A percentile compares a stretch with the other conserved stretches of the same genome.
phyloP scores from a whole-genome alignment of 2,329 filamentous ascomycete genomes.

The Alternaria conjuncta region DNA sequence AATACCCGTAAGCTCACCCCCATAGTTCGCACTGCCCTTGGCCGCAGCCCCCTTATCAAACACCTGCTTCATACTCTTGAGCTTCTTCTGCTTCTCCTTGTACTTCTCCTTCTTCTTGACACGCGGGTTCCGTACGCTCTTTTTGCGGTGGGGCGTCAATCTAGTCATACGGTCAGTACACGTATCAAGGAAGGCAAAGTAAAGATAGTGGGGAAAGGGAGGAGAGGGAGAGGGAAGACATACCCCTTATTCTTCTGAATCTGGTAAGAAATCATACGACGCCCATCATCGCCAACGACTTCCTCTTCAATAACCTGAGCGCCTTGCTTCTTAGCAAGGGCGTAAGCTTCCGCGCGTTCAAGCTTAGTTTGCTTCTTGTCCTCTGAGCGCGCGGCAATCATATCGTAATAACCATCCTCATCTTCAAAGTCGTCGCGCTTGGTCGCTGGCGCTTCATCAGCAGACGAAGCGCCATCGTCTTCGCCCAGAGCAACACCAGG shows the following conservation, averaged over 20 bases:
- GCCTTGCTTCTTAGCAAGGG: conserved; percentile 61
- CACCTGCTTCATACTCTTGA: conserved; percentile 81
- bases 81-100: conserved; percentile 96
- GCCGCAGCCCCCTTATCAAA: conserved; percentile 77
- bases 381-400: conserved; percentile 73
- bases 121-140: conserved; percentile 91
- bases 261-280: conserved; percentile 88
- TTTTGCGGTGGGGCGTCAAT: conserved; percentile 84
- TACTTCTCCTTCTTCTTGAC: conserved; percentile 99
- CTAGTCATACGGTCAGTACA: background rate
- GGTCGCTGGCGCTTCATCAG: conserved; percentile 58
- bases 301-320: conserved; percentile 71
- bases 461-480: conserved; percentile 70
- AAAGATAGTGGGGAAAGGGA: too few relatives aligned
- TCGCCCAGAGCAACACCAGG: conserved; percentile 70
- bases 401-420: conserved; percentile 85
- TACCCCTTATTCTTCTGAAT: conserved; percentile 96
- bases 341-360: conserved; percentile 65
- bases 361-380: conserved; percentile 77
- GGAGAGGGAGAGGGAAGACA: background rate
- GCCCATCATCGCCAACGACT: conserved; percentile 79
- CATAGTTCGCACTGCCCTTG: conserved; percentile 69
- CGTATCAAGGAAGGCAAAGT: too few relatives aligned
- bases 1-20: conserved; percentile 92
- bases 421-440: conserved; percentile 53